Percentiles rank a stretch among this genome's conserved stretches.
phyloP scores from a whole-genome alignment of 2,329 filamentous ascomycete genomes.

The Pseudogymnoascus sp. region DNA sequence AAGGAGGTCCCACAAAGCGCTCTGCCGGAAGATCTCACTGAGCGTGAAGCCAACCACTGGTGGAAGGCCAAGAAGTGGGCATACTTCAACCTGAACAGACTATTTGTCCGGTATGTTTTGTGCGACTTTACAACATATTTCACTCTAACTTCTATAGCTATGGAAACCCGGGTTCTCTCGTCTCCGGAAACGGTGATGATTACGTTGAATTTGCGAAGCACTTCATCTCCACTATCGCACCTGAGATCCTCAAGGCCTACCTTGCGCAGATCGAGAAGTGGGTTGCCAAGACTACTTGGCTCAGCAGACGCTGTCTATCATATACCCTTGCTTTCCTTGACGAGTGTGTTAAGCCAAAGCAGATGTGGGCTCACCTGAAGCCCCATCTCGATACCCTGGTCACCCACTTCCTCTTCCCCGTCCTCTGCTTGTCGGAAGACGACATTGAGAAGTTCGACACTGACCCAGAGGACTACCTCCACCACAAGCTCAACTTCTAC shows the following conservation, averaged over 20 bases:
- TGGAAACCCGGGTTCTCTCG: slow-evolving; percentile 72
- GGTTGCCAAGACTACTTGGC: slow-evolving; percentile 89
- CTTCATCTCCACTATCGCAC: slow-evolving; percentile 85
- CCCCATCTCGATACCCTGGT: slow-evolving; percentile 89
- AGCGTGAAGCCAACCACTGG: slow-evolving; percentile 92
- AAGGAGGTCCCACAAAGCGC: slow-evolving; percentile 74
- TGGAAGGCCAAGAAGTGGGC: slow-evolving; percentile 99
- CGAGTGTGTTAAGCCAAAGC: slow-evolving; percentile 93
- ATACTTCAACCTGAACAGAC: slow-evolving; percentile 91
- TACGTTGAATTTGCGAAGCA: slow-evolving; percentile 78
- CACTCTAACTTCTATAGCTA: slow-evolving; percentile 49
- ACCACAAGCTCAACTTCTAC: slow-evolving; percentile 95
- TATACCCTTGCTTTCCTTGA: slow-evolving; percentile 94
- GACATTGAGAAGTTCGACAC: slow-evolving; percentile 91
- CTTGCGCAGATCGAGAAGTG: slow-evolving; percentile 93
- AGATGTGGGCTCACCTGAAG: slow-evolving; percentile 92
- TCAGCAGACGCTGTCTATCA: slow-evolving; percentile 87
- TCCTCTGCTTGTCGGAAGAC: slow-evolving; percentile 84
- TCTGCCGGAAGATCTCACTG: slow-evolving; percentile 69
- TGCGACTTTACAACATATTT: neutral
- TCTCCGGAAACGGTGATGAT: slow-evolving; percentile 65
- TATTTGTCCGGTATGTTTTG: slow-evolving; percentile 71
- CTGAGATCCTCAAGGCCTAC: slow-evolving; percentile 93
- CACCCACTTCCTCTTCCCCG: slow-evolving; percentile 89
- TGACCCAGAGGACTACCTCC: slow-evolving; percentile 92